Evolutionary conservation across 2,329 filamentous ascomycete genomes (phyloP).

Genomic region (Talaromyces albobiverticillius): DNA sequence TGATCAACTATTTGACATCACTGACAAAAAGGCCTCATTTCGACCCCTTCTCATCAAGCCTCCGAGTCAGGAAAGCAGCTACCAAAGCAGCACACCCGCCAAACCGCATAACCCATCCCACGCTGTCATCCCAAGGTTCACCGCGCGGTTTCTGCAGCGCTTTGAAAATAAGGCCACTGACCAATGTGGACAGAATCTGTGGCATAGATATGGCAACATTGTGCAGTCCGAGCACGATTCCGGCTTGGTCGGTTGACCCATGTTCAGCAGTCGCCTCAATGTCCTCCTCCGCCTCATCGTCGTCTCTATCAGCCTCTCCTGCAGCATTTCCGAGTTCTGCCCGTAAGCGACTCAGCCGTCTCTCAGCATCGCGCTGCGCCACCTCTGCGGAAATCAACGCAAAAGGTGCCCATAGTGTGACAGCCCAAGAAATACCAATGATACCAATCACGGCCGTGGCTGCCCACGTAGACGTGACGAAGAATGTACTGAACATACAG

Average conservation of each 20-base stretch:
- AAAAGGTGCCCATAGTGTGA: slow-evolving; percentile 92
- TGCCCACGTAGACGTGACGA: slow-evolving; percentile 67
- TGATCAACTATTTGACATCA: background rate
- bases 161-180: slow-evolving; percentile 80
- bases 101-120: slow-evolving; percentile 80
- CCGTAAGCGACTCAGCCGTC: slow-evolving; percentile 48
- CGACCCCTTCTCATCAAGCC: slow-evolving; percentile 59
- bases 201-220: slow-evolving; percentile 92
- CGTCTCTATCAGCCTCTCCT: background rate
- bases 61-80: slow-evolving; percentile 69
- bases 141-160: slow-evolving; percentile 84
- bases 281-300: slow-evolving; percentile 25
- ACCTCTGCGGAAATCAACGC: slow-evolving; percentile 94
- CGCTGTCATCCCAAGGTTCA: slow-evolving; percentile 77
- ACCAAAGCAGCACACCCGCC: slow-evolving; percentile 75
- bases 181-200: slow-evolving; percentile 84
- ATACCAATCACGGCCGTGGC: slow-evolving; percentile 77
- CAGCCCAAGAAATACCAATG: slow-evolving; percentile 86
- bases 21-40: background rate
- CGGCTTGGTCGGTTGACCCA: slow-evolving; percentile 65
- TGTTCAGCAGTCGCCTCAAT: slow-evolving; percentile 29
- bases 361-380: slow-evolving; percentile 71
- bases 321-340: slow-evolving; percentile 21
- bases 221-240: slow-evolving; percentile 89
- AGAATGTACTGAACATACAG: slow-evolving; percentile 79